Evolutionary conservation across 2,329 filamentous ascomycete species (phyloP).

Genomic region (Chrysoporthe cubensis): DNA sequence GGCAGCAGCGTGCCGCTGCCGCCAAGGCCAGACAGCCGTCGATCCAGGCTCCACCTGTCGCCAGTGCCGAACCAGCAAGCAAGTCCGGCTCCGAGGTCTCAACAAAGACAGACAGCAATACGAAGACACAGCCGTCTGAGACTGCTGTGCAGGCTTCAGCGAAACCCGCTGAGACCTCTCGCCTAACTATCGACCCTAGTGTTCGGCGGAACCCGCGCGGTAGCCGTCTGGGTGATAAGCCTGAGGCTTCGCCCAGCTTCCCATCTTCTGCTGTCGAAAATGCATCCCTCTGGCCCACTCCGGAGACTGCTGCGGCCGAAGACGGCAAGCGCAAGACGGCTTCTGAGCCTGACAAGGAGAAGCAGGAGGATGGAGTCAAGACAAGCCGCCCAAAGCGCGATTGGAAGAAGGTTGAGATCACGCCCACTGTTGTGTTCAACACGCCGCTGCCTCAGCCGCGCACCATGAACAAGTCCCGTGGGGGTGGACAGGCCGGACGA

Average conservation of each 20-base stretch:
- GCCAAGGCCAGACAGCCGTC: slow-evolving; percentile 52
- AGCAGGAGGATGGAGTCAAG: slow-evolving; percentile 56
- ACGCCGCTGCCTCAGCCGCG: slow-evolving; percentile 71
- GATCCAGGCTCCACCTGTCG: slow-evolving; percentile 24
- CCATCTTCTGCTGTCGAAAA: slow-evolving; percentile 71
- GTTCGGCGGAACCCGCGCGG: slow-evolving; percentile 51
- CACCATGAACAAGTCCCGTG: slow-evolving; percentile 49
- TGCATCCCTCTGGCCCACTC: slow-evolving; percentile 85
- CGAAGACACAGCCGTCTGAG: slow-evolving; percentile 25
- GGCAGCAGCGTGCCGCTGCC: slow-evolving; percentile 78
- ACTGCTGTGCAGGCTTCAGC: slow-evolving; percentile 29
- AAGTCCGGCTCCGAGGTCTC: slow-evolving; percentile 30
- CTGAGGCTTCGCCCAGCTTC: slow-evolving; percentile 39
- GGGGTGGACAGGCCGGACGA: slow-evolving; percentile 50
- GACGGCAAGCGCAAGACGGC: slow-evolving; percentile 76
- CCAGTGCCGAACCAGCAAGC: slow-evolving; percentile 20
- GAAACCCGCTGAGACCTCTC: slow-evolving; percentile 43
- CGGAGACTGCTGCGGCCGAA: slow-evolving; percentile 70
- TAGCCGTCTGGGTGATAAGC: slow-evolving; percentile 49
- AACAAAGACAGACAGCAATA: slow-evolving; percentile 26
- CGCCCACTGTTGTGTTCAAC: slow-evolving; percentile 82
- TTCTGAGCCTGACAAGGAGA: slow-evolving; percentile 67
- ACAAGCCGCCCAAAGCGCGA: slow-evolving; percentile 75
- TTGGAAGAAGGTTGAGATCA: slow-evolving; percentile 72
- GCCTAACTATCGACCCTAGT: slow-evolving; percentile 44